A percentile compares a stretch with the other conserved stretches of the same genome.
These are phyloP conservation scores for Paecilomyces dactylethromorphus DNA, from an alignment of 2,329 filamentous ascomycete species.

Conservation along the genomic window DNA sequence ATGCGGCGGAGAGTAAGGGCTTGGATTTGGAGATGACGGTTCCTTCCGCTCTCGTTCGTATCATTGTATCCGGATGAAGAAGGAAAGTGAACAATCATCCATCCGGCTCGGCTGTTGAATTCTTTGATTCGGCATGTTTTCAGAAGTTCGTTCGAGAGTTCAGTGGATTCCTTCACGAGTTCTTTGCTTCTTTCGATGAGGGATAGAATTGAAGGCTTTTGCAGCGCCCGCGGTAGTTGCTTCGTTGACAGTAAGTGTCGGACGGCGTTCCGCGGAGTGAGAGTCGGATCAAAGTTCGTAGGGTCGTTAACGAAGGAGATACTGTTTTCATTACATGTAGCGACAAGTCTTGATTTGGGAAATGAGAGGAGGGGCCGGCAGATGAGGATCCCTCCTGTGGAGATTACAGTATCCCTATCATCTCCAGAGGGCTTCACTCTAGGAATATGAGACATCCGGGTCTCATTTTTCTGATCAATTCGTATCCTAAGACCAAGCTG, in stretches of 20 bases:
- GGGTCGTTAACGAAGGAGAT: constrained; percentile 76
- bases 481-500: background rate
- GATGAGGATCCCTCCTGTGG: constrained; percentile 29
- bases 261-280: constrained; percentile 77
- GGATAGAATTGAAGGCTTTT: constrained; percentile 56
- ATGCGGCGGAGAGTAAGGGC: constrained; percentile 43
- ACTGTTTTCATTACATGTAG: constrained; percentile 61
- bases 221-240: constrained; percentile 63
- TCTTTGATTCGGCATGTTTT: constrained; percentile 20
- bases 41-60: background rate
- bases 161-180: constrained; percentile 41
- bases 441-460: background rate
- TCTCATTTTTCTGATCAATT: background rate
- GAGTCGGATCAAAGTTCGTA: constrained; percentile 70
- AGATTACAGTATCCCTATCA: constrained; percentile 10
- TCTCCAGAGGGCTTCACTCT: background rate
- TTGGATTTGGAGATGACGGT: constrained; percentile 22
- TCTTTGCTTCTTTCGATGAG: constrained; percentile 50
- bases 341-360: constrained; percentile 59
- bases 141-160: constrained; percentile 51
- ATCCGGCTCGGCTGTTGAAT: constrained; percentile 28
- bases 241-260: constrained; percentile 57
- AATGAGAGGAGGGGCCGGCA: constrained; percentile 40
- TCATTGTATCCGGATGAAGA: constrained; percentile 5
- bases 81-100: constrained; percentile 24